A percentile compares a stretch with the other conserved stretches of the same genome.
Conservation (phyloP, 305 asterid genomes). For the Fraxinus floribunda region DNA sequence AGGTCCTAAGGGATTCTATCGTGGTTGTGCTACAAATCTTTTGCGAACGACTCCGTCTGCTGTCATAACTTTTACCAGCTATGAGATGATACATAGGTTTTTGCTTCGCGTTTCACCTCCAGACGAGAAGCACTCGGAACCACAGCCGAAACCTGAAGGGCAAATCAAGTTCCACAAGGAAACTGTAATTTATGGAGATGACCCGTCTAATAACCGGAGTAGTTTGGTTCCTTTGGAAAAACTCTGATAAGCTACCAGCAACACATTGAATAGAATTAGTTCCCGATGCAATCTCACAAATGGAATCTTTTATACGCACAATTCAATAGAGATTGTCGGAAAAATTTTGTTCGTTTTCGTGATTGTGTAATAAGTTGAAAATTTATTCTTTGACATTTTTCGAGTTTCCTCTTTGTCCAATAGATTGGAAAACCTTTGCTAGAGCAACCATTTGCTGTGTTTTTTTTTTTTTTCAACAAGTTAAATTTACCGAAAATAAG, state of each 20-base stretch:
- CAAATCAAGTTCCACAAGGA: conserved; percentile 31
- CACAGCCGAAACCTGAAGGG: conserved; percentile 35
- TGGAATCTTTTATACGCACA: conserved; percentile 14
- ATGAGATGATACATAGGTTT: conserved; percentile 77
- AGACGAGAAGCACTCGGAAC: conserved; percentile 36
- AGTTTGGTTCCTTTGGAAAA: conserved; percentile 44
- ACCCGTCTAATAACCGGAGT: conserved; percentile 46
- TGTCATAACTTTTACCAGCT: conserved; percentile 85
- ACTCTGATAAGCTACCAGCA: conserved; percentile 42
- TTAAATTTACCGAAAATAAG: not conserved
- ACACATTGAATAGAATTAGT: conserved; percentile 31
- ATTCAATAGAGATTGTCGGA: conserved; percentile 34
- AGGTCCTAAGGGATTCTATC: conserved; percentile 75
- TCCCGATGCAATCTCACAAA: not conserved
- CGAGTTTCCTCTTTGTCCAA: not conserved
- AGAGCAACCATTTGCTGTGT: conserved; percentile 15
- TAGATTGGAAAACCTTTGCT: conserved; percentile 14
- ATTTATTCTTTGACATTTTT: not conserved
- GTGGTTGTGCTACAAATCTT: conserved; percentile 96
- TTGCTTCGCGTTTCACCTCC: conserved; percentile 54
- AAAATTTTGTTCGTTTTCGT: conserved; percentile 16
- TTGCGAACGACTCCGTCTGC: conserved; percentile 93
- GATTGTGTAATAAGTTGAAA: conserved; percentile 25
- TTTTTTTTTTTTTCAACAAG: not conserved
- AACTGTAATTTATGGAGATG: conserved; percentile 30